A percentile compares a stretch with the other conserved stretches of the same genome.
Evolutionary conservation across 2,329 filamentous ascomycete species (phyloP).

Genomic region (Lasiodiplodia hormozganensis): DNA sequence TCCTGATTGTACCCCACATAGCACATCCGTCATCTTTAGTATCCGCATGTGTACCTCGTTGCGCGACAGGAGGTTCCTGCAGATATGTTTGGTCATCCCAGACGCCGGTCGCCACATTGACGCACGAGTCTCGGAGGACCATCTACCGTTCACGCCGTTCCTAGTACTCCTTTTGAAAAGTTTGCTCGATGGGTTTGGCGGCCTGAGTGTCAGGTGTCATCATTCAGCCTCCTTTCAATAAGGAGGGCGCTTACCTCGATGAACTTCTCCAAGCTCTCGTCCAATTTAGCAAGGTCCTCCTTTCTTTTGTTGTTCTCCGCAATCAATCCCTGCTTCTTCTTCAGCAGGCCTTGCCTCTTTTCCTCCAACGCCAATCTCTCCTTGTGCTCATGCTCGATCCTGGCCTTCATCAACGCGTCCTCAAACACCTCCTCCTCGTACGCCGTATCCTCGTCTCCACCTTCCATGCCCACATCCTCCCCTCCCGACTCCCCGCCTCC

Average conservation of each 20-base stretch:
- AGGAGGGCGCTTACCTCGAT: slow-evolving; percentile 71
- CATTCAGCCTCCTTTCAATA: neutral
- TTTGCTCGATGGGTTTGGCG: slow-evolving; percentile 85
- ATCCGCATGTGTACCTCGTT: neutral
- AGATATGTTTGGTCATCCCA: neutral
- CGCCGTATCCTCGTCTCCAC: slow-evolving; percentile 89
- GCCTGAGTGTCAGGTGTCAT: slow-evolving; percentile 59
- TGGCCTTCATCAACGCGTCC: slow-evolving; percentile 83
- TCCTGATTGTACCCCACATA: neutral
- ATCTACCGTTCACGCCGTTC: neutral
- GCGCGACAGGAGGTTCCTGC: neutral
- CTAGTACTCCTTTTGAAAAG: slow-evolving; percentile 75
- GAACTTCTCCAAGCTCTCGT: slow-evolving; percentile 91
- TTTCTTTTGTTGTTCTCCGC: slow-evolving; percentile 90
- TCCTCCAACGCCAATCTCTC: slow-evolving; percentile 87
- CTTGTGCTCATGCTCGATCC: slow-evolving; percentile 87
- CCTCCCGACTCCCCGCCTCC: slow-evolving; percentile 90
- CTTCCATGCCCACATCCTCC: slow-evolving; percentile 83
- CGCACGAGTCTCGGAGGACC: neutral
- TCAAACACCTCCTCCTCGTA: slow-evolving; percentile 84
- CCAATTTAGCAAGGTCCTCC: slow-evolving; percentile 88
- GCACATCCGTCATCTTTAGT: neutral
- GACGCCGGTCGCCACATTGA: slow-evolving; percentile 16
- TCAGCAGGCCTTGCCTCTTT: slow-evolving; percentile 69
- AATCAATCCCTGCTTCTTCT: slow-evolving; percentile 72